These are phyloP conservation scores for Ganoderma sp. DNA, from an alignment of 1,284 basidiomycete species.

Conservation along the genomic window DNA sequence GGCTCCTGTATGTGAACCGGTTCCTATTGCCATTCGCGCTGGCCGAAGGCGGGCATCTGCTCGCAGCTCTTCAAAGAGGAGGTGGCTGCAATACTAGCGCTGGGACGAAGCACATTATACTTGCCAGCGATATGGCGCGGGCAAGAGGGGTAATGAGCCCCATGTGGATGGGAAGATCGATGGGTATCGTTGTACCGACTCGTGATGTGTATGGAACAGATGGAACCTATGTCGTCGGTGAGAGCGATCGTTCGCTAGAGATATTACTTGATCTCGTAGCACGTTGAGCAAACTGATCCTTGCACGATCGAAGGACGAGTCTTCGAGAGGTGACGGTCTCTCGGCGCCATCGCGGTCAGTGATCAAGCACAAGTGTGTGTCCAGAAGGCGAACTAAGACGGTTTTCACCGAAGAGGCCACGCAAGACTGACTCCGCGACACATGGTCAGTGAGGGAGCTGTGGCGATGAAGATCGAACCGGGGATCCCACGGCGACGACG, in stretches of 20 bases:
- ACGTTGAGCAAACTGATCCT: conserved; percentile 61
- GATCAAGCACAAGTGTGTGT: conserved; percentile 45
- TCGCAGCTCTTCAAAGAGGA: conserved; percentile 54
- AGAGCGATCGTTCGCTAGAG: conserved; percentile 37
- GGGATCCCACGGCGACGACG: conserved; percentile 17
- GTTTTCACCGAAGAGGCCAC: conserved; percentile 56
- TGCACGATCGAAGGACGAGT: conserved; percentile 58
- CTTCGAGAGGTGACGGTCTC: conserved; percentile 39
- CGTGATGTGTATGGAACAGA: conserved; percentile 34
- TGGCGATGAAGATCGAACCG: conserved; percentile 29
- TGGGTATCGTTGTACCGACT: conserved; percentile 23
- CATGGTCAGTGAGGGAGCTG: conserved; percentile 26
- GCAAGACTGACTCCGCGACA: conserved; percentile 53
- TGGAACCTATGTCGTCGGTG: conserved; percentile 31
- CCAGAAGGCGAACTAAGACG: conserved; percentile 59
- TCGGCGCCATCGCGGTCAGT: conserved; percentile 27
- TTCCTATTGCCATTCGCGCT: conserved; percentile 31
- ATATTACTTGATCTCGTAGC: conserved; percentile 47
- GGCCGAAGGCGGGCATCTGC: conserved; percentile 30
- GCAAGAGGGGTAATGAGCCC: conserved; percentile 26
- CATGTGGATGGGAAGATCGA: conserved; percentile 31
- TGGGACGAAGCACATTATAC: conserved; percentile 28
- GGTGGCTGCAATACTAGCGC: conserved; percentile 65
- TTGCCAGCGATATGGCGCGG: conserved; percentile 29
- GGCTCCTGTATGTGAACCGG: conserved; percentile 40